These are phyloP conservation scores for Suillus ampliporus DNA, from an alignment of 768 basidiomycete genomes.

Conservation along the genomic window DNA sequence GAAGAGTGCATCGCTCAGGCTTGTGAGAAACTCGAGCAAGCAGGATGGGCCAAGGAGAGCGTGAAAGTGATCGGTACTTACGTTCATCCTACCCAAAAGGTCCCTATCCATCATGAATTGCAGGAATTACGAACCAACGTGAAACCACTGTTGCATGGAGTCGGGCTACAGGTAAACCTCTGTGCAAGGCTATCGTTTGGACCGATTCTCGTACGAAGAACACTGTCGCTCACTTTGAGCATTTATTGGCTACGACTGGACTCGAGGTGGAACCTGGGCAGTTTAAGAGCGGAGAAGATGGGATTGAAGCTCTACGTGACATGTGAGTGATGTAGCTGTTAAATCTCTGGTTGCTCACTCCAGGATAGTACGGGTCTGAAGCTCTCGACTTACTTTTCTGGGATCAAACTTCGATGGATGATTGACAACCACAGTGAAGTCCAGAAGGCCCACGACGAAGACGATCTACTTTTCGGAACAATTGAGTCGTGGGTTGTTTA, in stretches of 20 bases:
- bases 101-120: slow-evolving; percentile 6
- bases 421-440: slow-evolving; percentile 85
- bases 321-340: slow-evolving; percentile 54
- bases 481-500: slow-evolving; percentile 97
- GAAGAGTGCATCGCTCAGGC: slow-evolving; percentile 78
- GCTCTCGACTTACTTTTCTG: slow-evolving; percentile 98
- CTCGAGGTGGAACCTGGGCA: slow-evolving; percentile 71
- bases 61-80: slow-evolving; percentile 89
- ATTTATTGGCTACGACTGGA: slow-evolving; percentile 72
- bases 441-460: slow-evolving; percentile 74
- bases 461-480: slow-evolving; percentile 89
- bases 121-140: slow-evolving; percentile 96
- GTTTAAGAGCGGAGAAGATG: slow-evolving; percentile 75
- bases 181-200: slow-evolving; percentile 95
- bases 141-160: slow-evolving; percentile 97
- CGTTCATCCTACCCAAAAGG: background rate
- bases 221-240: slow-evolving; percentile 79
- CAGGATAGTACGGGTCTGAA: slow-evolving; percentile 81
- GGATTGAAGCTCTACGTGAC: slow-evolving; percentile 63
- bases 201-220: slow-evolving; percentile 92
- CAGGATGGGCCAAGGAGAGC: slow-evolving; percentile 80
- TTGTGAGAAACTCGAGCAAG: slow-evolving; percentile 68
- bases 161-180: slow-evolving; percentile 83
- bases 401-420: slow-evolving; percentile 97
- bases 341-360: background rate